Evolutionary conservation across 1,139 yeast species (phyloP), one percentile per base, ranked within the genome.

Genomic region (Chernovozyma aurita): DNA sequence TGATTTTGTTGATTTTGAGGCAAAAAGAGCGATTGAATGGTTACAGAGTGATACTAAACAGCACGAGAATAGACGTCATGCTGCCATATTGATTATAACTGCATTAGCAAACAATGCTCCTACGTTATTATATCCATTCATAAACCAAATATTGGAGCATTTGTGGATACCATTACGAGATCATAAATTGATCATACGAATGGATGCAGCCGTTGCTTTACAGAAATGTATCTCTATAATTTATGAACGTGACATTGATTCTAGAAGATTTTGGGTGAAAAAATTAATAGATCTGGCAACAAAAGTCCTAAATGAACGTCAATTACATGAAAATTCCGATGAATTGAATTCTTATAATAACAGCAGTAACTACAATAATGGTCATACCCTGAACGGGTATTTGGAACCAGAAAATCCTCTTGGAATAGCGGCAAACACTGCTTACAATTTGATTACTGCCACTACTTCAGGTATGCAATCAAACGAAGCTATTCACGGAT

Each of bases 1-100:
- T 1, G 97, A 88, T 39, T 83, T 92, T 57, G 97, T 92, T 21
- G 97, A 90, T 45, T 85, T 80, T 49, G 97, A 92, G 55, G 94
- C 94, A 11, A 85, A 85, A 52, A 72, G 88, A 38, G 88, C 96
- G 32, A 70, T 90, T 36, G 97, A 92, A 57, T 85, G 97, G 95
- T 71, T 92, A 25, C 90, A 85, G 39, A 71, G 82, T 17, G 80
- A 77, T 34, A 90, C 83, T 47, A 81, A 86, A 47, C 90, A 84
- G 51, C 68, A 66, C 42, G 96, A 87, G 48, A 76, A 76, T 37
- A 75, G 95, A 50, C 76, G 95, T 44, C 96, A 88, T 57, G 96
- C 97, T 0, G 95, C 97, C 1, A 82, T 92, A 15, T 67, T 92
- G 38, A 82, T 88, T 39, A 76, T 92, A 32, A 77, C 84, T 12